phyloP scores from a whole-genome alignment of 1,139 yeast genomes.

The Ogataea hybrid region DNA sequence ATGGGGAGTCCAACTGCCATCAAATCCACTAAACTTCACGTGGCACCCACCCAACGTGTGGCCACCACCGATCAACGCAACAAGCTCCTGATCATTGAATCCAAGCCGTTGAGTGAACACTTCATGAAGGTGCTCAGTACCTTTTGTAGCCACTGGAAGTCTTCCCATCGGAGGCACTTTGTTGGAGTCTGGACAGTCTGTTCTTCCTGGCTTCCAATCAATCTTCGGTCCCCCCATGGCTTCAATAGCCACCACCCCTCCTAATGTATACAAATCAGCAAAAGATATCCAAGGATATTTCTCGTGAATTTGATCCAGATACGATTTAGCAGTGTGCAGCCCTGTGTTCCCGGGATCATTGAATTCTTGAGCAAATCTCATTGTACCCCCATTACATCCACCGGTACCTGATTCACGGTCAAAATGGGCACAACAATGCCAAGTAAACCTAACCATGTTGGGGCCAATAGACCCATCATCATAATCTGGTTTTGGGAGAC shows the following conservation, averaged over 20 bases:
- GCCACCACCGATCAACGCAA: constrained; percentile 58
- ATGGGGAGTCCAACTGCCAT: constrained; percentile 41
- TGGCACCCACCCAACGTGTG: constrained; percentile 69
- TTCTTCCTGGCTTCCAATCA: constrained; percentile 60
- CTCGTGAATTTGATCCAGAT: constrained; percentile 55
- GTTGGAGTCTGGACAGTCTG: constrained; percentile 49
- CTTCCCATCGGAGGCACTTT: constrained; percentile 64
- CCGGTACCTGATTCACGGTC: constrained; percentile 55
- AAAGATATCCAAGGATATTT: constrained; percentile 58
- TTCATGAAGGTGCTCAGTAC: constrained; percentile 50
- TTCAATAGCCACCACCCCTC: constrained; percentile 61
- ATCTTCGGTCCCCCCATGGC: constrained; percentile 60
- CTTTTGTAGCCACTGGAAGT: constrained; percentile 56
- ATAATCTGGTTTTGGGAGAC: constrained; percentile 34
- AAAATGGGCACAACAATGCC: constrained; percentile 74
- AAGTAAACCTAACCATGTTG: constrained; percentile 57
- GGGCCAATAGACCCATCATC: constrained; percentile 71
- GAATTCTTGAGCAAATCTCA: constrained; percentile 50
- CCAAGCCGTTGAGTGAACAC: constrained; percentile 59
- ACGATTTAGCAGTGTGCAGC: constrained; percentile 52
- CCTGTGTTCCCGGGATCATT: constrained; percentile 59
- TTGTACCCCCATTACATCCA: constrained; percentile 69
- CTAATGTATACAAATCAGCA: constrained; percentile 67
- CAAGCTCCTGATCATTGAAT: constrained; percentile 60
- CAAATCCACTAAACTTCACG: constrained; percentile 45